Percentiles rank a stretch among this genome's conserved stretches.
phyloP scores from a whole-genome alignment of 495 filamentous ascomycete genomes.

The Polyplosphaeria fusca region DNA sequence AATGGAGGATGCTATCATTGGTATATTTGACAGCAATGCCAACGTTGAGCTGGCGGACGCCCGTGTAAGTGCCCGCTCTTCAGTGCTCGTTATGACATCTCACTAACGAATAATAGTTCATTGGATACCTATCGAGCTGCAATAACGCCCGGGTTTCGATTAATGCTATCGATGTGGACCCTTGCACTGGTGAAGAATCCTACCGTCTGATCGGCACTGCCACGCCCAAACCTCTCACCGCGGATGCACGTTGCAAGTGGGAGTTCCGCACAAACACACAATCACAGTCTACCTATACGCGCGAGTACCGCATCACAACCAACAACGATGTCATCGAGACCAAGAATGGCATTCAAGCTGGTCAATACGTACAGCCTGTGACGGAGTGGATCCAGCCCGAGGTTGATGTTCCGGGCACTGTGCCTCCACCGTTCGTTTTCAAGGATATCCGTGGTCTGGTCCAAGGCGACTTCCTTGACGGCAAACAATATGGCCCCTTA shows the following conservation, averaged over 20 bases:
- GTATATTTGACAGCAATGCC: slow-evolving; percentile 35
- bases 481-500: slow-evolving; percentile 32
- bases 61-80: slow-evolving; percentile 14
- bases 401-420: slow-evolving; percentile 35
- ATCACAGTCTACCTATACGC: slow-evolving; percentile 33
- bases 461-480: slow-evolving; percentile 34
- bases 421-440: slow-evolving; percentile 36
- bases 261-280: slow-evolving; percentile 31
- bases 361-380: slow-evolving; percentile 44
- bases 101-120: slow-evolving; percentile 17
- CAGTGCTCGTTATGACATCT: background rate
- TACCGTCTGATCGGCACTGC: slow-evolving; percentile 35
- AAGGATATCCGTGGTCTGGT: slow-evolving; percentile 22
- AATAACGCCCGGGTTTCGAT: slow-evolving; percentile 33
- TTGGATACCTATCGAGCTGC: slow-evolving; percentile 32
- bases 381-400: slow-evolving; percentile 43
- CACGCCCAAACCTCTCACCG: slow-evolving; percentile 32
- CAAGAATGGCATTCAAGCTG: slow-evolving; percentile 42
- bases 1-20: slow-evolving; percentile 40
- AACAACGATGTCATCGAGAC: slow-evolving; percentile 36
- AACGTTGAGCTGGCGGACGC: slow-evolving; percentile 40
- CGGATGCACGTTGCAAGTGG: slow-evolving; percentile 41
- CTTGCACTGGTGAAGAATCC: slow-evolving; percentile 42
- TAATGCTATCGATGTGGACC: slow-evolving; percentile 43
- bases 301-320: slow-evolving; percentile 41